Base-by-base conservation (phyloP, 2,329 filamentous ascomycete genomes). In the Fusarium sterilihyphosum region DNA sequence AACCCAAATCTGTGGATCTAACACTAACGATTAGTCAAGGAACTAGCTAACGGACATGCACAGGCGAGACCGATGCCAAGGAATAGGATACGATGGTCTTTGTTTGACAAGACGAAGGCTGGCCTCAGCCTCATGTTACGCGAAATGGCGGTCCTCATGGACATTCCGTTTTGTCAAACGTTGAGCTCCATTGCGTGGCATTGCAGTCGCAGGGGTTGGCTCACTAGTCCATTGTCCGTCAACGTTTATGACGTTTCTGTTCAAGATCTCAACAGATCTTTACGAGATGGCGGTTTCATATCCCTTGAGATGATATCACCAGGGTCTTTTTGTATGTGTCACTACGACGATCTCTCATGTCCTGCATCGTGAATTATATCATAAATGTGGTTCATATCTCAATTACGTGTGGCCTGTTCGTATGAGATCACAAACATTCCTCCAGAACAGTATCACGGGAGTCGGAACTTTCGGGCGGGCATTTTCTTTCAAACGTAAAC, bases 1-100 rank as follows among this genome's bases (percentile, higher is more conserved):
- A 77, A 78, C 73, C 73, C 74, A 78, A 76, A 65, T 78, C 61
- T 70, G 73, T 78, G 73, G 76, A 76, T 37, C 76, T 67, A 56
- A 20, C 40, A 54, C 58, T 43, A 68, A 43, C 14, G n/a, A 44
- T 37, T 37, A 31, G 35, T 33, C 16, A 7, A 16, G 14, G 8
- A 35, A 3, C 14, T 29, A 66, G 46, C 35, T 26, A n/a, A 29
- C 20, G 52, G n/a, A 49, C 29, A 49, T 65, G 53, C 37, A 71
- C 60, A 70, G 67, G 47, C 67, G 67, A 70, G 67, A 61, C 71
- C 71, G 67, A 74, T 73, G 67, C 71, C 67, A 69, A 72, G 68
- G 59, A 73, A 67, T 41, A 67, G 61, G 66, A 71, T 60, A 70
- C 59, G 65, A 72, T 58, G 68, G 38, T 54, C 38, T 67, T 62